Evolutionary conservation across 345 rosid genomes (phyloP), one percentile per base, ranked within the genome.

Genomic region (Cardamine chenopodiifolia): DNA sequence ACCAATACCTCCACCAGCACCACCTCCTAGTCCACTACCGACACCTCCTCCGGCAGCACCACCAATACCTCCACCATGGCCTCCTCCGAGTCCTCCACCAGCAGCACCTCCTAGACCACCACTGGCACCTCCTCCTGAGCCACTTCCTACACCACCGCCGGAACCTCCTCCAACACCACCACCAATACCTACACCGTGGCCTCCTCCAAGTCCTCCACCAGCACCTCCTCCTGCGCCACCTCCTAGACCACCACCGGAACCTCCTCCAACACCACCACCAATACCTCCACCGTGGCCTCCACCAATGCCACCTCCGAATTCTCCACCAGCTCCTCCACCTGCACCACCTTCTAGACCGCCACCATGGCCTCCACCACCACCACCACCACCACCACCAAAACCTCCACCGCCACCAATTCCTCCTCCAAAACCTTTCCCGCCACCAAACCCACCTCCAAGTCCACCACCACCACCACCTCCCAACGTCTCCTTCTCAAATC

Each of bases 371-470:
- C 39, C 39, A 2, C 8, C 11, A 8, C 37, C 39, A 2, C 39
- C 39, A 35, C 37, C 37, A 34, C 6, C 10, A 25, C 82, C 83
- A 49, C 71, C 82, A 9, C 80, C 80, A 34, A 34, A 34, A 3
- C 81, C 81, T 12, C 61, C 70, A 13, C 82, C 81, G 0, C 59
- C 81, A 58, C 78, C 81, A 63, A 77, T 45, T 72, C 23, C 75
- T 68, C 25, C 82, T 7, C 72, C 71, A 37, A 80, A 78, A 22
- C 79, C 82, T 42, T 72, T 76, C 3, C 62, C 62, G 3, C 78
- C 86, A 23, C 76, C 83, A 32, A 68, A 58, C 0, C 74, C 85
- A 31, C 87, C 87, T 1, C 68, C 71, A 14, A 71, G 76, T 10
- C 74, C 84, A 7, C 69, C 80, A 6, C 57, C 70, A 26, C 29